A percentile compares a stretch with the other conserved stretches of the same genome.
Evolutionary conservation across 495 filamentous ascomycete genomes (phyloP).

Genomic region (Aspergillus avenaceus): DNA sequence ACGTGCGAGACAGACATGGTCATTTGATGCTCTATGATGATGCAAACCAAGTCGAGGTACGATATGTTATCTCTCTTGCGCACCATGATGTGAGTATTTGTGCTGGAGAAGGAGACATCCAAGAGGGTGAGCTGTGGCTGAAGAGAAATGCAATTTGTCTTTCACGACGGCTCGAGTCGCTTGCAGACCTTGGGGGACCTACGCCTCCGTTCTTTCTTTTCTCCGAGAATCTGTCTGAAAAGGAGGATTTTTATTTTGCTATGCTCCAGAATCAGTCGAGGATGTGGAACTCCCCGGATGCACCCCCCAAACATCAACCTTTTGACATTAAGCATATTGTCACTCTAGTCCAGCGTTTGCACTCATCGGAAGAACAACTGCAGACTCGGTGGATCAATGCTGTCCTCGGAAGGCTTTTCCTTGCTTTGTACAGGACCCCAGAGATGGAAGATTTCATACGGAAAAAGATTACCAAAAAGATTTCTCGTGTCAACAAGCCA

Average conservation of each 20-base stretch:
- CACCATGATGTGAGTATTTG: conserved; percentile 85
- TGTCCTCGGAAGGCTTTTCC: conserved; percentile 78
- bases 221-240: conserved; percentile 88
- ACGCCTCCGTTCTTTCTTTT: conserved; percentile 88
- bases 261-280: conserved; percentile 80
- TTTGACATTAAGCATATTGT: conserved; percentile 84
- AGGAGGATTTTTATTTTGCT: conserved; percentile 97
- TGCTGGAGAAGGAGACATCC: conserved; percentile 73
- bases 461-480: conserved; percentile 92
- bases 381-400: conserved; percentile 96
- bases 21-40: conserved; percentile 98
- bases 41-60: conserved; percentile 79
- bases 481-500: conserved; percentile 86
- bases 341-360: conserved; percentile 77
- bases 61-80: conserved; percentile 88
- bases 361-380: conserved; percentile 87
- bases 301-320: conserved; percentile 66
- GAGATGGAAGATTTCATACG: conserved; percentile 74
- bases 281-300: conserved; percentile 48
- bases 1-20: conserved; percentile 62
- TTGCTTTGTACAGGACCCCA: conserved; percentile 79
- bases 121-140: conserved; percentile 90
- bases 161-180: conserved; percentile 59
- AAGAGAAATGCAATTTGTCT: conserved; percentile 93
- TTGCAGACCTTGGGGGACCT: conserved; percentile 54